A percentile compares a stretch with the other conserved stretches of the same genome.
phyloP scores from a whole-genome alignment of 1,284 basidiomycete genomes.

The Paramarasmius palmivorus region DNA sequence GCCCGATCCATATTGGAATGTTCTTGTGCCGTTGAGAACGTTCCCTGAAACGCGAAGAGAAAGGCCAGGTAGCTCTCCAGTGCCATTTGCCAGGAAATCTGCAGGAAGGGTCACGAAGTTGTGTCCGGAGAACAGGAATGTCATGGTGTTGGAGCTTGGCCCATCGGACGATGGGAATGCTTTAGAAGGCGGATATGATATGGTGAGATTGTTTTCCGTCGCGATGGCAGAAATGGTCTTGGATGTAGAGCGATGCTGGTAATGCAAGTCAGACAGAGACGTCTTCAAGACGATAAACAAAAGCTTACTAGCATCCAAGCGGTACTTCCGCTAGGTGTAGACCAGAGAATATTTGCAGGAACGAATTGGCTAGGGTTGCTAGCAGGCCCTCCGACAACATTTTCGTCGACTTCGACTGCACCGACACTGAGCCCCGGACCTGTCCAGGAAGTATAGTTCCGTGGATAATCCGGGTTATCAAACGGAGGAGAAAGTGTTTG shows the following conservation, averaged over 20 bases:
- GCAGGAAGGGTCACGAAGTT: constrained; percentile 14
- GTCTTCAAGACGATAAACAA: background rate
- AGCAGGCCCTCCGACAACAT: constrained; percentile 26
- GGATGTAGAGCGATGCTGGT: constrained; percentile 27
- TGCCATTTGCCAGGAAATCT: constrained; percentile 23
- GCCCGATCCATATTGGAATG: constrained; percentile 23
- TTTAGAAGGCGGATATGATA: constrained; percentile 26
- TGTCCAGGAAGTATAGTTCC: constrained; percentile 31
- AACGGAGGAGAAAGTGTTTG: constrained; percentile 30
- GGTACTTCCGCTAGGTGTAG: constrained; percentile 11
- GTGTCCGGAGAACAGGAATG: constrained; percentile 25
- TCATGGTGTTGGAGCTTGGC: constrained; percentile 21
- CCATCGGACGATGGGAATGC: constrained; percentile 23
- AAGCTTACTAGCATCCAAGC: constrained; percentile 19
- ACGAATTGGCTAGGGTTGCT: constrained; percentile 23
- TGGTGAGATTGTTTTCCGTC: constrained; percentile 20
- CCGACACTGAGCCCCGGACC: constrained; percentile 27
- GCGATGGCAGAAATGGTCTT: constrained; percentile 26
- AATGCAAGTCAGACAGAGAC: background rate
- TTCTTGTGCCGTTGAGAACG: constrained; percentile 13
- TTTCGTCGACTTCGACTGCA: constrained; percentile 26
- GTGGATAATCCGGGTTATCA: constrained; percentile 23
- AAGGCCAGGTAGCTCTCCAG: constrained; percentile 24
- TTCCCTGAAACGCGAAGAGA: constrained; percentile 23
- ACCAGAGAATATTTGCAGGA: constrained; percentile 27